Base-by-base conservation (phyloP, 805 yeast genomes). In the Debaryomyces castellii region DNA sequence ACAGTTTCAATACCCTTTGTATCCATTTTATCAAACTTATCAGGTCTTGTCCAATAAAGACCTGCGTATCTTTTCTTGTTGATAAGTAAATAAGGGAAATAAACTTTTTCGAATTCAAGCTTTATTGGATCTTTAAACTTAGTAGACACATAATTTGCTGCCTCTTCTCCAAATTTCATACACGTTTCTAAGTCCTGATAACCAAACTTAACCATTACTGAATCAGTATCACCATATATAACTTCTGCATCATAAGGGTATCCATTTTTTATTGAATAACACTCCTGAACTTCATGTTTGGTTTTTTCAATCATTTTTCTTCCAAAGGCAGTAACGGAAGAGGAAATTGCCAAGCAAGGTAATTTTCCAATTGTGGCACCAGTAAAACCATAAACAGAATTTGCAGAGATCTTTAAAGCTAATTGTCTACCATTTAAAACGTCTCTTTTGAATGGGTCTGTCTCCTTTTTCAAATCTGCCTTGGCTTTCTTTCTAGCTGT, bases 1-100 rank as follows among this genome's bases (percentile, higher is more conserved):
- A 94, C 99, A 0, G 99, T 94, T 59, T 96, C 99, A 50, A 94
- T 86, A 64, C 99, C 99, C 61, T 94, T 94, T 27, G 97, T 92
- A 64, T 94, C 99, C 90, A 94, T 85, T 67, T 94, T 94, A 65
- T 95, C 99, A 58, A 81, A 89, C 52, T 88, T 89, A n/a, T 88
- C 82, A 0, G 97, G 85, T 39, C 81, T 79, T 0, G 99, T 94
- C 99, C 99, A 94, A 61, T 84, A 92, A 37, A 94, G 73, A 0
- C 99, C 99, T 1, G 99, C 99, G 61, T 94, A 94, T 65, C 99
- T 79, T 69, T 94, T 94, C 67, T 94, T 94, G 71, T 92, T 94
- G 62, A 94, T 94, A 62, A 94, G 74, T 52, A 94, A 71, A 60
- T 94, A 94, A 2, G 99, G 99, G 66, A 81, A 94, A 62, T 94